Percentiles rank a stretch among this genome's conserved stretches.
Conservation (phyloP, 805 yeast species). For the Metschnikowia koreensis region DNA sequence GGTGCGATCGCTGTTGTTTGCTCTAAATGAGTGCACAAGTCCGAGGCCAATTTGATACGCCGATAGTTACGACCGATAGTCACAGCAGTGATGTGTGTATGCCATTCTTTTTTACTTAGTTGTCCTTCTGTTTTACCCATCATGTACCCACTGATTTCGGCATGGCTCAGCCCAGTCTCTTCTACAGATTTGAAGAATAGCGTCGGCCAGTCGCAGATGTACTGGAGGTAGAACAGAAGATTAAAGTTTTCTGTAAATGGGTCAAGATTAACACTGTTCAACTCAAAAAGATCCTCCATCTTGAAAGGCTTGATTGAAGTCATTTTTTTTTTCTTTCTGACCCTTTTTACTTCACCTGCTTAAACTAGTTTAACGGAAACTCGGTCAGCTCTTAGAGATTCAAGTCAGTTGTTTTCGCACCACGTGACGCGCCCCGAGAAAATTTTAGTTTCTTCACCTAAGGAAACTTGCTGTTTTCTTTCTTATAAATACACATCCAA, state of each 20-base stretch:
- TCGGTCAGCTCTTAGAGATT: no score
- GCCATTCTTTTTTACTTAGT: slow-evolving; percentile 72
- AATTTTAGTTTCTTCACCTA: neutral
- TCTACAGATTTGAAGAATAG: slow-evolving; percentile 75
- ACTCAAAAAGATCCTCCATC: slow-evolving; percentile 74
- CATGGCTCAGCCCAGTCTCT: slow-evolving; percentile 3
- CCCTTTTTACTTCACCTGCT: neutral
- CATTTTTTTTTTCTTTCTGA: slow-evolving; percentile 43
- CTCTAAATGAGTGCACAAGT: slow-evolving; percentile 71
- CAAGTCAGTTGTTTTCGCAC: neutral
- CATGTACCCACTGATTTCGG: slow-evolving; percentile 67
- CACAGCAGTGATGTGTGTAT: slow-evolving; percentile 94
- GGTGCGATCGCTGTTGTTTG: slow-evolving; percentile 69
- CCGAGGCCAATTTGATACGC: slow-evolving; percentile 81
- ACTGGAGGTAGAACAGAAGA: slow-evolving; percentile 77
- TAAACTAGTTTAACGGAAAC: neutral
- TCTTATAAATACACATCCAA: neutral
- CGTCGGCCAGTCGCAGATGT: slow-evolving; percentile 83
- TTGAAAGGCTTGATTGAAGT: slow-evolving; percentile 86
- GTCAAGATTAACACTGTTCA: slow-evolving; percentile 80
- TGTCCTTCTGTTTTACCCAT: slow-evolving; percentile 95
- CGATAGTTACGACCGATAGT: slow-evolving; percentile 82
- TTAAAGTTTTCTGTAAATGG: slow-evolving; percentile 91
- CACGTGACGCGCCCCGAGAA: slow-evolving; percentile 11
- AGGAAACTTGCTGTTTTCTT: neutral